These are phyloP conservation scores for Globisporangium yorkense DNA, from an alignment of 352 stramenopile species.

Conservation along the genomic window DNA sequence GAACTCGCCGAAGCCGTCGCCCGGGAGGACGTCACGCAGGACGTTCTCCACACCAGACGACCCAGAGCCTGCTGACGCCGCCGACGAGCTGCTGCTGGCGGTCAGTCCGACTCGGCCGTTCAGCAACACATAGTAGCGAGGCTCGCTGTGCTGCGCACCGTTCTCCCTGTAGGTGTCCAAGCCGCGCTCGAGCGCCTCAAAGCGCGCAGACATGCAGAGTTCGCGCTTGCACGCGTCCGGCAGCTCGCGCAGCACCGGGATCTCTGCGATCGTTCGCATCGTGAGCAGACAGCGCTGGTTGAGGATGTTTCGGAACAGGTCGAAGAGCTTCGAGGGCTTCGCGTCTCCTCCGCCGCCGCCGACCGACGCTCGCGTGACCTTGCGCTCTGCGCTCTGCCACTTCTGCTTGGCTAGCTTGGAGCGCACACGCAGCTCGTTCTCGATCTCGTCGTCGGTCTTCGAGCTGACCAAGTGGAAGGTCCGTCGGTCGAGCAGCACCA, in stretches of 20 bases:
- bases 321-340: conserved; percentile 45
- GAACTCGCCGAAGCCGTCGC: conserved; percentile 60
- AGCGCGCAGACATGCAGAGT: conserved; percentile 42
- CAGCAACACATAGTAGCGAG: conserved; percentile 47
- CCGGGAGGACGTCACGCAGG: conserved; percentile 31
- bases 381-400: conserved; percentile 43
- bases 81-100: conserved; percentile 9
- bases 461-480: conserved; percentile 26
- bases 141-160: conserved; percentile 9
- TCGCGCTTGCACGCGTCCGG: conserved; percentile 31
- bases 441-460: conserved; percentile 46
- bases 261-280: conserved; percentile 43
- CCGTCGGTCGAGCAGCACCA: conserved; percentile 36
- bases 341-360: neutral
- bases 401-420: conserved; percentile 33
- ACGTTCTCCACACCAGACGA: conserved; percentile 10
- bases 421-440: conserved; percentile 31
- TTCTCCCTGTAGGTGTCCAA: conserved; percentile 41
- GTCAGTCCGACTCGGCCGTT: conserved; percentile 39
- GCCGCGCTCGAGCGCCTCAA: conserved; percentile 48
- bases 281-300: conserved; percentile 61
- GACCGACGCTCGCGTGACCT: conserved; percentile 8
- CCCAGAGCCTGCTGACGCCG: neutral
- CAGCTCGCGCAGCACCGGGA: conserved; percentile 36
- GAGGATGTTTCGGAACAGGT: conserved; percentile 62